Evolutionary conservation across 2,329 filamentous ascomycete species (phyloP).

Genomic region (Neopestalotiopsis clavispora): DNA sequence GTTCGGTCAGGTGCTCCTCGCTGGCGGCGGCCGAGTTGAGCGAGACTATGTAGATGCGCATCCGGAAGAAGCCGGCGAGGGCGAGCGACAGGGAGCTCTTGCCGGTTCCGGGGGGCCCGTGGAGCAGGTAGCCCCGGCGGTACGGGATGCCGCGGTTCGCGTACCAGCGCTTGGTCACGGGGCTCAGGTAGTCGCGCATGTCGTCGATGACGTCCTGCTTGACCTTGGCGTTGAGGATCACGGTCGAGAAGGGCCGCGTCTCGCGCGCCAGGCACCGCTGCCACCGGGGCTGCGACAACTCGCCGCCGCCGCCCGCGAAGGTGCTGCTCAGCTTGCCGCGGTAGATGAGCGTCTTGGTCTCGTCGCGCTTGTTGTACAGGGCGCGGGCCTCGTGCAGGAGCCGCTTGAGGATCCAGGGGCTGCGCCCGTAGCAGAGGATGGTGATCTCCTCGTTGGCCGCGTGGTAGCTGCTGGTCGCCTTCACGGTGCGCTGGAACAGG

Average conservation of each 20-base stretch:
- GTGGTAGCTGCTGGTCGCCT: slow-evolving; percentile 44
- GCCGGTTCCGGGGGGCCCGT: slow-evolving; percentile 81
- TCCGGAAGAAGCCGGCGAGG: slow-evolving; percentile 70
- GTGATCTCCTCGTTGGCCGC: slow-evolving; percentile 63
- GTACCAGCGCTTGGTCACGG: slow-evolving; percentile 76
- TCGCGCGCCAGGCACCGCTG: slow-evolving; percentile 66
- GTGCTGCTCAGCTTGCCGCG: slow-evolving; percentile 50
- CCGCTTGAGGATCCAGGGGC: slow-evolving; percentile 65
- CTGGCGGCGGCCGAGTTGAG: slow-evolving; percentile 66
- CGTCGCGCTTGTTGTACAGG: slow-evolving; percentile 61
- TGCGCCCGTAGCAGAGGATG: slow-evolving; percentile 65
- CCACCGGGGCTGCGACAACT: slow-evolving; percentile 53
- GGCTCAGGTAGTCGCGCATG: slow-evolving; percentile 66
- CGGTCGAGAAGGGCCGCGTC: slow-evolving; percentile 66
- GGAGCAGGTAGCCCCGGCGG: slow-evolving; percentile 79
- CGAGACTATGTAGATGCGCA: slow-evolving; percentile 75
- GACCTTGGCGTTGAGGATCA: slow-evolving; percentile 65
- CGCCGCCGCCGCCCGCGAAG: slow-evolving; percentile 33
- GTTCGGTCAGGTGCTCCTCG: slow-evolving; percentile 66
- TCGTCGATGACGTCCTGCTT: slow-evolving; percentile 66
- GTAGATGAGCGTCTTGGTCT: slow-evolving; percentile 69
- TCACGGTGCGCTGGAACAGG: slow-evolving; percentile 59
- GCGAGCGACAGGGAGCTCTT: slow-evolving; percentile 77
- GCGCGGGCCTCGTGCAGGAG: slow-evolving; percentile 63
- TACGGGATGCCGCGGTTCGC: slow-evolving; percentile 84